phyloP scores from a whole-genome alignment of 2,329 filamentous ascomycete species.

The Didymellaceae sp. region DNA sequence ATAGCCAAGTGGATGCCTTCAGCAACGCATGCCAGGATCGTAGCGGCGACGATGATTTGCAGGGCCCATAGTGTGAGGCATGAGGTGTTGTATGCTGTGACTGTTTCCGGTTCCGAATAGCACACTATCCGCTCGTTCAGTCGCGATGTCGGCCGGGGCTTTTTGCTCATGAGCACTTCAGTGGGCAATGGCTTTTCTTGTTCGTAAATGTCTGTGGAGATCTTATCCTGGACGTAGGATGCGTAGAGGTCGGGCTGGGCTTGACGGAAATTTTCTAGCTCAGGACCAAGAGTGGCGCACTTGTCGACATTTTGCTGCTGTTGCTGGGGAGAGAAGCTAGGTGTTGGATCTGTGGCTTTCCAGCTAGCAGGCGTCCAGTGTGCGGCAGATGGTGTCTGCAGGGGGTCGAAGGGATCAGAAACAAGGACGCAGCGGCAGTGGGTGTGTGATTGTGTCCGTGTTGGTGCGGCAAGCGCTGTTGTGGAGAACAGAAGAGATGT shows the following conservation, averaged over 20 bases:
- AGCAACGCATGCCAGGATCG: conserved; percentile 36
- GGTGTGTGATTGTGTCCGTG: conserved; percentile 31
- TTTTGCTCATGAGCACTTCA: conserved; percentile 26
- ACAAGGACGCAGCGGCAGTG: conserved; percentile 41
- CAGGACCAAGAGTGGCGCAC: conserved; percentile 33
- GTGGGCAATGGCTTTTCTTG: conserved; percentile 28
- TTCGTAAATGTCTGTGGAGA: background rate
- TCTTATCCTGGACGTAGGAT: conserved; percentile 25
- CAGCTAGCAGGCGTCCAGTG: conserved; percentile 26
- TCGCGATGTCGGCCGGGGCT: conserved; percentile 12
- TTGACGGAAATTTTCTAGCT: conserved; percentile 36
- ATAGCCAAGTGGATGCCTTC: conserved; percentile 33
- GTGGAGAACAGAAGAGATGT: conserved; percentile 20
- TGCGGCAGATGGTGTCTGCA: conserved; percentile 28
- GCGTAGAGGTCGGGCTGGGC: conserved; percentile 36
- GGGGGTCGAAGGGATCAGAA: conserved; percentile 20
- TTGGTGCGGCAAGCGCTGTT: conserved; percentile 21
- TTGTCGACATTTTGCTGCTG: conserved; percentile 18
- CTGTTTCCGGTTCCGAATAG: conserved; percentile 24
- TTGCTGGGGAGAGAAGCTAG: conserved; percentile 14
- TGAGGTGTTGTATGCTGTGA: conserved; percentile 32
- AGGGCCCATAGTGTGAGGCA: conserved; percentile 33
- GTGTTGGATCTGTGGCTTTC: conserved; percentile 21
- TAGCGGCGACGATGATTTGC: conserved; percentile 36
- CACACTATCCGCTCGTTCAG: conserved; percentile 30